phyloP scores from a whole-genome alignment of 495 filamentous ascomycete genomes.

The Filosporella fistucella region DNA sequence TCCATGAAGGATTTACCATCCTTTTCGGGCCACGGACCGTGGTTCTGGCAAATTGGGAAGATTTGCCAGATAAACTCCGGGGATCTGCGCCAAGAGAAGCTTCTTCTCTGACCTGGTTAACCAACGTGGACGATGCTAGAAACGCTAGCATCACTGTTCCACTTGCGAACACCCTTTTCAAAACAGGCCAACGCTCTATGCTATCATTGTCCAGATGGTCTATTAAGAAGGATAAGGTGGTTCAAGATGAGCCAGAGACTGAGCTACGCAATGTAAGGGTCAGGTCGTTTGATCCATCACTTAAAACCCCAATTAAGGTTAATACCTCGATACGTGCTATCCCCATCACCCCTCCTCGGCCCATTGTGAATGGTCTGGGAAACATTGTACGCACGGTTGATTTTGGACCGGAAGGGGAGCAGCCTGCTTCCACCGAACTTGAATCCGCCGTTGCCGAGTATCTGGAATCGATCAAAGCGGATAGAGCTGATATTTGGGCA shows the following conservation, averaged over 20 bases:
- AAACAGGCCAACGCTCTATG: slow-evolving; percentile 61
- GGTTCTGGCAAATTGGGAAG: background rate
- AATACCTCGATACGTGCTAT: slow-evolving; percentile 43
- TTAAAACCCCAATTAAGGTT: background rate
- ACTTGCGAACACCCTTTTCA: slow-evolving; percentile 73
- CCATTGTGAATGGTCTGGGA: slow-evolving; percentile 64
- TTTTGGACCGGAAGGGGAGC: slow-evolving; percentile 34
- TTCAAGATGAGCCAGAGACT: background rate
- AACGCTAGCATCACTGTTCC: slow-evolving; percentile 42
- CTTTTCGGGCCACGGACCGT: slow-evolving; percentile 24
- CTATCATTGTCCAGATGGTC: slow-evolving; percentile 56
- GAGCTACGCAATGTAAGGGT: slow-evolving; percentile 10
- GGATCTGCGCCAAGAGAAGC: background rate
- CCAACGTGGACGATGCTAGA: background rate
- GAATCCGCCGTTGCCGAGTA: slow-evolving; percentile 60
- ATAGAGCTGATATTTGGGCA: slow-evolving; percentile 69
- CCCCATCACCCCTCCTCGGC: slow-evolving; percentile 60
- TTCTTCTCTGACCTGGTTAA: background rate
- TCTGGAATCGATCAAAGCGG: slow-evolving; percentile 31
- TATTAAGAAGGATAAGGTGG: background rate
- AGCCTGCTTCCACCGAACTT: slow-evolving; percentile 72
- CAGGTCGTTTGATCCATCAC: background rate
- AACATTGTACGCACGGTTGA: slow-evolving; percentile 75
- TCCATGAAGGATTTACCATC: slow-evolving; percentile 34
- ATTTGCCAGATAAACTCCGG: slow-evolving; percentile 10